These are phyloP conservation scores for Hymenoscyphus linearis DNA, from an alignment of 2,329 filamentous ascomycete genomes.

Conservation along the genomic window DNA sequence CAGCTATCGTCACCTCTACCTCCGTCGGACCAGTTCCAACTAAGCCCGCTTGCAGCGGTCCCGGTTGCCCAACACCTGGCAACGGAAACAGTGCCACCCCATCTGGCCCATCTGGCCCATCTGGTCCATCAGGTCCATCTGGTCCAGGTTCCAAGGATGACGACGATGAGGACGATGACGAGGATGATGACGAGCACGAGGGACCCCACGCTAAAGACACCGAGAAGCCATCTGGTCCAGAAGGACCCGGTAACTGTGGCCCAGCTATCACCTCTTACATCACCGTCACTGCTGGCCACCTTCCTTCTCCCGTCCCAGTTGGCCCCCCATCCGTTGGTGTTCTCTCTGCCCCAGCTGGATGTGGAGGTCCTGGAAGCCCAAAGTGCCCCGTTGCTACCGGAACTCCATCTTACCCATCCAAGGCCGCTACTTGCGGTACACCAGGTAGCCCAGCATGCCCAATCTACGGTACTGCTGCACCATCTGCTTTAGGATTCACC, in stretches of 20 bases:
- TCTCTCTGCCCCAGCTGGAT: constrained; percentile 3
- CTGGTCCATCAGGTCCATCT: not conserved
- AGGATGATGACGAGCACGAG: too few species aligned
- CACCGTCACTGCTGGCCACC: constrained; percentile 1
- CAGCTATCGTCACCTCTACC: constrained; percentile 29
- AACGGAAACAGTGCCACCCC: not conserved
- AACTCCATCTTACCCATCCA: not conserved
- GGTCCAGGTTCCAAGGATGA: too few species aligned
- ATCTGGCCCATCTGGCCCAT: not conserved
- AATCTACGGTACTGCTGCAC: constrained; percentile 6
- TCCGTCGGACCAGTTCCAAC: constrained; percentile 7
- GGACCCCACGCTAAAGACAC: too few species aligned
- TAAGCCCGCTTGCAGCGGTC: not conserved
- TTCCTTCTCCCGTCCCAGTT: not conserved
- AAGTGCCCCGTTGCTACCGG: constrained; percentile 1
- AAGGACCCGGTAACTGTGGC: not conserved
- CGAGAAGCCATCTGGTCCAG: not conserved
- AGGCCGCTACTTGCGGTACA: not conserved
- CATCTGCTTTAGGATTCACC: constrained; percentile 1
- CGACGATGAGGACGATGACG: too few species aligned
- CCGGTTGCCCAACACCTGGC: not conserved
- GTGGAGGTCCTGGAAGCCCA: not conserved
- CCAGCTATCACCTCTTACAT: constrained; percentile 2
- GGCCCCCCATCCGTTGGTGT: constrained; percentile 5
- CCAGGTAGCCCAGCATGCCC: constrained; percentile 1